Percentiles rank a stretch among this genome's conserved stretches.
Conservation (phyloP, 2,329 filamentous ascomycete genomes). For the Sclerotinia borealis region DNA sequence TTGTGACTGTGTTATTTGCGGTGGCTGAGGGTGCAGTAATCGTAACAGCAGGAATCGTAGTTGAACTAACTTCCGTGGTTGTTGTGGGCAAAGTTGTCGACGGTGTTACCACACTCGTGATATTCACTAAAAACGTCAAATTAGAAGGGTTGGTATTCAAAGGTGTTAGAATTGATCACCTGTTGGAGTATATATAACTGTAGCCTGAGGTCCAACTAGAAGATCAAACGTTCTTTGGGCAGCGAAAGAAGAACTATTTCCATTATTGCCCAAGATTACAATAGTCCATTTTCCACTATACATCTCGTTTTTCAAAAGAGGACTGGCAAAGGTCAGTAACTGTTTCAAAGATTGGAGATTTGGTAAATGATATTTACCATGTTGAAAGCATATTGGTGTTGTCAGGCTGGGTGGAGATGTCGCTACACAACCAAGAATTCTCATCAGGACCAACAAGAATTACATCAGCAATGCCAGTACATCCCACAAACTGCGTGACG, state of each 20-base stretch:
- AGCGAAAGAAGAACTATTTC: conserved; percentile 5
- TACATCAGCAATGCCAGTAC: conserved; percentile 3
- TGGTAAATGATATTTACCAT: neutral
- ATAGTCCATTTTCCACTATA: conserved; percentile 10
- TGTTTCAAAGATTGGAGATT: neutral
- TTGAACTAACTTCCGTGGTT: neutral
- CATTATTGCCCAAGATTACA: conserved; percentile 9
- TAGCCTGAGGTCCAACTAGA: conserved; percentile 2
- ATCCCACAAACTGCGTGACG: conserved; percentile 8
- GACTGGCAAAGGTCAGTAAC: neutral
- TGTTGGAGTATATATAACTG: conserved; percentile 5
- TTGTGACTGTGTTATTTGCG: neutral
- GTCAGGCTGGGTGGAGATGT: conserved; percentile 4
- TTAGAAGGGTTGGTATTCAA: neutral
- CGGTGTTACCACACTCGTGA: conserved; percentile 3
- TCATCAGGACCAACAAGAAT: conserved; percentile 10
- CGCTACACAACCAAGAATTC: conserved; percentile 7
- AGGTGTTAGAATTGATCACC: neutral
- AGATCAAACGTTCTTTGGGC: conserved; percentile 9
- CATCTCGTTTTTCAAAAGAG: conserved; percentile 5
- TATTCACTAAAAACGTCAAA: conserved; percentile 7
- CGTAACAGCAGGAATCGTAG: neutral
- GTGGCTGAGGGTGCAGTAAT: conserved; percentile 3
- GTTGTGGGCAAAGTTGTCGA: conserved; percentile 1
- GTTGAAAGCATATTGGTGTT: conserved; percentile 2